A percentile compares a stretch with the other conserved stretches of the same genome.
phyloP scores from a whole-genome alignment of 164 flowering plant species.

The Taxillus chinensis region DNA sequence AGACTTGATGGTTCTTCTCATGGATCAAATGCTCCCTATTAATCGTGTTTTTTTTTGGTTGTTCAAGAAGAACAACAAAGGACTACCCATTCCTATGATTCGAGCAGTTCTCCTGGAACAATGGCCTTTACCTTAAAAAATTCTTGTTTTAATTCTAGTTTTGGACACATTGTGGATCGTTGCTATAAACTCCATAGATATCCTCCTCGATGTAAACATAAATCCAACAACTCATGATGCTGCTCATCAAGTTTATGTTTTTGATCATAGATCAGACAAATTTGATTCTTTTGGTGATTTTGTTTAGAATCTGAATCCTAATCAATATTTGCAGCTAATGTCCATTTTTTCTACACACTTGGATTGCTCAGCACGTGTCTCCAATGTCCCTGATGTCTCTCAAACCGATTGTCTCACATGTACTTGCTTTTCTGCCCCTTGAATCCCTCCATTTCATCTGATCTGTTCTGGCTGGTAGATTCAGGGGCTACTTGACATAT shows the following conservation, averaged over 20 bases:
- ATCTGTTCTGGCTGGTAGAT: not conserved
- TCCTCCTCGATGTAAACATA: not conserved
- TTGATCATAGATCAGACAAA: not conserved
- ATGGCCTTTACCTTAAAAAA: not conserved
- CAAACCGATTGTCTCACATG: no score
- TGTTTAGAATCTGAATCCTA: not conserved
- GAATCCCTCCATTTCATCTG: not conserved
- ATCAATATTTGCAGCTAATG: constrained; percentile 1
- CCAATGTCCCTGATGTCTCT: no score
- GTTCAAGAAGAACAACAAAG: not conserved
- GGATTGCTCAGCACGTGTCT: no score
- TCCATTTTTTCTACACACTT: no score
- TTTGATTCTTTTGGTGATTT: not conserved
- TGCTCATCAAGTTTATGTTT: constrained; percentile 1
- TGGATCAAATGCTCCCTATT: no score
- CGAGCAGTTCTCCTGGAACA: not conserved
- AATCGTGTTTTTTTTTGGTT: no score
- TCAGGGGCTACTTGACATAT: not conserved
- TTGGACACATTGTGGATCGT: no score
- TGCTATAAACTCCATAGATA: not conserved
- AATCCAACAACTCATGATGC: not conserved
- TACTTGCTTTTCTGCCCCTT: not conserved
- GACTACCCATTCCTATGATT: not conserved
- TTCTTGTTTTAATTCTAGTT: no score
- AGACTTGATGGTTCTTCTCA: no score